These are phyloP conservation scores for Amanita pallidorosea DNA, from an alignment of 768 basidiomycete genomes.

Conservation along the genomic window DNA sequence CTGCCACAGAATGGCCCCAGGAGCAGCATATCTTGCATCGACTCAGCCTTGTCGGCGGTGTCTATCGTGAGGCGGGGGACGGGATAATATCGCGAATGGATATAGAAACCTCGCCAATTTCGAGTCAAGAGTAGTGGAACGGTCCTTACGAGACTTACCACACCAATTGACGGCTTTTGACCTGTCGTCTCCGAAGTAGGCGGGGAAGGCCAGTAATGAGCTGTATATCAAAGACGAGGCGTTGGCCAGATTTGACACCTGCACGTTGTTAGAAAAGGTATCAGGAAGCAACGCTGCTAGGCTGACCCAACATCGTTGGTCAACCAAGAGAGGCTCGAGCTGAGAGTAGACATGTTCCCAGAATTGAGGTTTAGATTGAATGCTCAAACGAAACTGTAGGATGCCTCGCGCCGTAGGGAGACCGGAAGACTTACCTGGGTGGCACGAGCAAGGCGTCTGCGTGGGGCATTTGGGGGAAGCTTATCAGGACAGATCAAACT, in stretches of 20 bases:
- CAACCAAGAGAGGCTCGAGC: constrained; percentile 49
- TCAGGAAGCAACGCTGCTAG: neutral
- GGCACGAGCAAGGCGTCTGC: constrained; percentile 73
- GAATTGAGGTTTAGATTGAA: constrained; percentile 67
- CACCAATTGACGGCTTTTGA: constrained; percentile 84
- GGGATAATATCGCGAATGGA: constrained; percentile 57
- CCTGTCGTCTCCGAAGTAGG: constrained; percentile 49
- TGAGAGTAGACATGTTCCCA: constrained; percentile 69
- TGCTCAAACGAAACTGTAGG: constrained; percentile 18
- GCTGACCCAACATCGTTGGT: constrained; percentile 70
- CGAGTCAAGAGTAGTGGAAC: neutral
- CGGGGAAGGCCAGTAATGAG: constrained; percentile 55
- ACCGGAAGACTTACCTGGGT: constrained; percentile 18
- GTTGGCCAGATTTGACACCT: constrained; percentile 87
- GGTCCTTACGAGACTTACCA: constrained; percentile 41
- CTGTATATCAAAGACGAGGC: constrained; percentile 74
- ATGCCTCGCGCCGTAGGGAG: neutral
- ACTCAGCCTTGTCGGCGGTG: constrained; percentile 9
- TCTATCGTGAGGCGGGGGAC: constrained; percentile 18
- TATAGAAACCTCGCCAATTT: constrained; percentile 66
- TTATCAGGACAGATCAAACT: constrained; percentile 12
- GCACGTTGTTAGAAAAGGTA: constrained; percentile 5
- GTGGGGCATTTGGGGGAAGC: constrained; percentile 52
- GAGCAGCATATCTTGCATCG: constrained; percentile 30
- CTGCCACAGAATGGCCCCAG: constrained; percentile 85